Conservation (phyloP, 331 rosid species). For the Rosa hybrid region DNA sequence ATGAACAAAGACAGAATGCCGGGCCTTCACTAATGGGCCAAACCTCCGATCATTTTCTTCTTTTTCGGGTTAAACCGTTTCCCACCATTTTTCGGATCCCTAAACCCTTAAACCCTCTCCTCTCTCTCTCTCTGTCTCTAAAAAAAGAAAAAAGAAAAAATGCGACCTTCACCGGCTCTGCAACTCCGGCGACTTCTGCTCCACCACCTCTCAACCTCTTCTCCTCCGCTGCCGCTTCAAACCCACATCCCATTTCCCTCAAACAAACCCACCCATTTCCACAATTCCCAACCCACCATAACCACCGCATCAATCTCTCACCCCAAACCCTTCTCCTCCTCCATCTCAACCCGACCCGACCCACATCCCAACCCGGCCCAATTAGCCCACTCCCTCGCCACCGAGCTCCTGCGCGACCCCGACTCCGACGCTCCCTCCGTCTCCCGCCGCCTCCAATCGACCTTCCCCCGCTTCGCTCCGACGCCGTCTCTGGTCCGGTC, state of each 20-base stretch:
- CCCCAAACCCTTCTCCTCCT: conserved; percentile 45
- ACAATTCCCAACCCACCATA: conserved; percentile 29
- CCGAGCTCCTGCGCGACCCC: conserved; percentile 55
- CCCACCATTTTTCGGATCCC: not conserved
- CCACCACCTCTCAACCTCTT: conserved; percentile 32
- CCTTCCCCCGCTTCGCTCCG: conserved; percentile 67
- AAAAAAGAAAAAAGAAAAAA: not conserved
- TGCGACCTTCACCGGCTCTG: conserved; percentile 60
- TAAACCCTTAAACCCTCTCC: not conserved
- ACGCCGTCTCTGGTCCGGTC: conserved; percentile 43
- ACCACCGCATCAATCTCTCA: not conserved
- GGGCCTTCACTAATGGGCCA: no score
- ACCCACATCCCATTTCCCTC: not conserved
- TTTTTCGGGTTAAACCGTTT: no score
- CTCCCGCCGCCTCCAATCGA: conserved; percentile 53
- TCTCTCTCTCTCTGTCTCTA: not conserved
- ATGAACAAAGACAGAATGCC: no score
- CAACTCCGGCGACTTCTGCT: conserved; percentile 57
- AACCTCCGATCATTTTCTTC: no score
- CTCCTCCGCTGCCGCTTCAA: conserved; percentile 21
- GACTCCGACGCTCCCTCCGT: conserved; percentile 47
- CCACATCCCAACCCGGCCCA: not conserved
- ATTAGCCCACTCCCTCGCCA: conserved; percentile 45
- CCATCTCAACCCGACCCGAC: conserved; percentile 11
- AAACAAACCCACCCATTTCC: conserved; percentile 30